phyloP scores from a whole-genome alignment of 1,284 basidiomycete genomes.

The Trichosporon ovoides region DNA sequence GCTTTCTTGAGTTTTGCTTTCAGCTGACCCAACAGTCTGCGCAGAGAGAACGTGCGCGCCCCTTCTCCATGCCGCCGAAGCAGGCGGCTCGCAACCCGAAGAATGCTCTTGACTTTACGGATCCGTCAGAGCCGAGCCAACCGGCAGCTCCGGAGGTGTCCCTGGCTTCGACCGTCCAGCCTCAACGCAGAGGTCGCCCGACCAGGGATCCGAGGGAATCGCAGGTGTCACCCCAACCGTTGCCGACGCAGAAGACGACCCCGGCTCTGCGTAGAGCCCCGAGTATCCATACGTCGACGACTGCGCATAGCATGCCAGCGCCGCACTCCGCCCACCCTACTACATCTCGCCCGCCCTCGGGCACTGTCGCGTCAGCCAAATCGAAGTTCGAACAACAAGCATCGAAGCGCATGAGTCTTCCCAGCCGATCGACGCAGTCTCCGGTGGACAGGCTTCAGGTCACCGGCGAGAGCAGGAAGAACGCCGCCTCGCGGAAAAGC shows the following conservation, averaged over 20 bases:
- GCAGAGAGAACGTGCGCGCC: neutral
- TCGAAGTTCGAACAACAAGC: neutral
- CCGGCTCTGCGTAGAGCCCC: neutral
- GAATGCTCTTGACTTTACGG: constrained; percentile 48
- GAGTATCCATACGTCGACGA: neutral
- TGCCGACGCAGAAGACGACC: neutral
- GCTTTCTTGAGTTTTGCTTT: neutral
- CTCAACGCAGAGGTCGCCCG: constrained; percentile 45
- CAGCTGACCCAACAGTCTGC: neutral
- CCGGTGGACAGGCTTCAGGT: constrained; percentile 23
- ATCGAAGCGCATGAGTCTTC: neutral
- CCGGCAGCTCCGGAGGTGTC: constrained; percentile 26
- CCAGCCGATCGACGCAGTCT: neutral
- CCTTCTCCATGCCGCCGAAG: neutral
- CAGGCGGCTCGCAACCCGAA: neutral
- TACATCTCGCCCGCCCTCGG: neutral
- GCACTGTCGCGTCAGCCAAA: neutral
- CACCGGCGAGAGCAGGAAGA: constrained; percentile 28
- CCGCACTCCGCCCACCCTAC: neutral
- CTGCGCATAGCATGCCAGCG: neutral
- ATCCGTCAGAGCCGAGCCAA: constrained; percentile 20
- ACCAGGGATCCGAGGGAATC: constrained; percentile 28
- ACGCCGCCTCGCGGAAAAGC: constrained; percentile 9
- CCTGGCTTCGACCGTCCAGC: constrained; percentile 37
- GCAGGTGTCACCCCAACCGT: neutral